Conservation (phyloP, 495 filamentous ascomycete genomes). For the Alectoria sarmentosa region DNA sequence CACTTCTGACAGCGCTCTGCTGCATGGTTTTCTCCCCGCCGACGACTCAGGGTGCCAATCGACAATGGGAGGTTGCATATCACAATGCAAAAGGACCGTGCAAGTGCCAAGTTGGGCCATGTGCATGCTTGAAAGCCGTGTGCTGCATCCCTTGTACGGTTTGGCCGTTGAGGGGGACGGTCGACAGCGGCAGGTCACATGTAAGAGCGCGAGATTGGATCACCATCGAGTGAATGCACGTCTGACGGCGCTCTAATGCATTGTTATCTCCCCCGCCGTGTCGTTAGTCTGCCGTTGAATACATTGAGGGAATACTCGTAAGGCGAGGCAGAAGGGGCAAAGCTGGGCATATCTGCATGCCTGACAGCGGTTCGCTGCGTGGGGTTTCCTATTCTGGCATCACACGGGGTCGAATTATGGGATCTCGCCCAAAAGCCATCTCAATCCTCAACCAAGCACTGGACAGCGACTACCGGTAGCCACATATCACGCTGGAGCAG, state of each 20-base stretch:
- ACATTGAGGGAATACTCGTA: neutral
- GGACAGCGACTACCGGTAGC: neutral
- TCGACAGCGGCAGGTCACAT: neutral
- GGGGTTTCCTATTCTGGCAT: neutral
- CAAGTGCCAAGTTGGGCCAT: neutral
- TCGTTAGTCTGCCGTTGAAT: neutral
- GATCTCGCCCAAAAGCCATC: neutral
- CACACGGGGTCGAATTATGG: neutral
- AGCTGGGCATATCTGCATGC: constrained; percentile 3
- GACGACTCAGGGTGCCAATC: neutral
- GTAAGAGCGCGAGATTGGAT: neutral
- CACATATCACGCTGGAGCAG: neutral
- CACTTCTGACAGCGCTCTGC: neutral
- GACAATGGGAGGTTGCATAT: neutral
- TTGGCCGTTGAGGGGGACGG: neutral
- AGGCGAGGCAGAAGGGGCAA: neutral
- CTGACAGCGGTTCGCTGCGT: constrained; percentile 12
- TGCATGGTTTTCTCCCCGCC: neutral
- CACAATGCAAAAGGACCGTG: neutral
- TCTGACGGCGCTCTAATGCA: neutral
- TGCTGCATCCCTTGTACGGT: neutral
- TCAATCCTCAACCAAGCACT: neutral
- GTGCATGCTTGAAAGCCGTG: neutral
- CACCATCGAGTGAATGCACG: neutral
- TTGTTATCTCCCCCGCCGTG: neutral